Base-by-base conservation (phyloP, 805 yeast species). In the Middelhovenomyces tepae region DNA sequence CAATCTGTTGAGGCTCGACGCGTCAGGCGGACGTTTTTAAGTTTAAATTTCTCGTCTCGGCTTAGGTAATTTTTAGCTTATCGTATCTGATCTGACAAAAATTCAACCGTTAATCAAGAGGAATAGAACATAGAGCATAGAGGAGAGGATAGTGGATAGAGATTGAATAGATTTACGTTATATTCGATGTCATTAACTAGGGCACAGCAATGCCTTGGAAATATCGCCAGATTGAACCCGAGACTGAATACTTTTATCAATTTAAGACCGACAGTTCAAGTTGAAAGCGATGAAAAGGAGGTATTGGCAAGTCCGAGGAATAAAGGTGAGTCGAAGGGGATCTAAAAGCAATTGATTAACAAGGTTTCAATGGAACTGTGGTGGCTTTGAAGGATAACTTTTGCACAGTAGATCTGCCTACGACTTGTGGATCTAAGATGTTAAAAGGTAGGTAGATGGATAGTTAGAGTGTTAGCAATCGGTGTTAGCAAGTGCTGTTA, bases 311-410 rank as follows among this genome's bases (percentile, higher is more conserved):
- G 21, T 28, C 20, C 32, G 7, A 28, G 13, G 5, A 26, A 14
- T 14, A 19, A 23, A 10, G 6, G 18, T n/a, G 16, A 32, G 13
- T 31, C 25, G 22, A 19, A 16, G 5, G 21, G 20, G 11, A 21
- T 13, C 7, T 14, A 21, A 22, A 6, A 10, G 32, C 16, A 31
- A 13, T 5, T 11, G n/a, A n/a, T n/a, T n/a, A n/a, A n/a, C n/a
- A n/a, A 26, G 29, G 11, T 3, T 40, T 68, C 17, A 32, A 47
- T 1, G 60, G 62, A 5, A 46, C 53, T 2, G 49, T 59, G 0
- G 56, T 62, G 7, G 80, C 78, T 0, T 58, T 80, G 16, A 93
- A 91, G 48, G 97, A 89, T 57, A 86, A 85, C 51, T 77, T 87
- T 31, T 72, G 74, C 26, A 78, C 95, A 0, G 57, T 51, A 5